These are phyloP conservation scores for Chalara sp. DNA, from an alignment of 2,329 filamentous ascomycete genomes.

Conservation along the genomic window DNA sequence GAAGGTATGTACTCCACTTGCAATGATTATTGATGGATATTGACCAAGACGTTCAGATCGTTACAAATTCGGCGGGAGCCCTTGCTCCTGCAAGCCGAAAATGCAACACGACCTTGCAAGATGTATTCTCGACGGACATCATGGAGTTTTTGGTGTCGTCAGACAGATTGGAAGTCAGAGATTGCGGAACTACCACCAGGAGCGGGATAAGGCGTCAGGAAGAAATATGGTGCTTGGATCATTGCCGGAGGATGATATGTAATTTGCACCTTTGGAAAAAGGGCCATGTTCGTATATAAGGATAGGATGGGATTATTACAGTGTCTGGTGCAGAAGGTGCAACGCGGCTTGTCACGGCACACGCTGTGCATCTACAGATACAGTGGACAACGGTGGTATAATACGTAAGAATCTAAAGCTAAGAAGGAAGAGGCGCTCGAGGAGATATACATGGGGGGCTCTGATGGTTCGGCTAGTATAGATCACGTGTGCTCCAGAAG, in stretches of 20 bases:
- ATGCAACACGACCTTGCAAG: constrained; percentile 7
- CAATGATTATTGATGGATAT: background rate
- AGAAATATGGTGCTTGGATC: constrained; percentile 4
- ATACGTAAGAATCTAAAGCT: no score
- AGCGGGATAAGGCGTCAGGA: constrained; percentile 1
- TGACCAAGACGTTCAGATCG: constrained; percentile 1
- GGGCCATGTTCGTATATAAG: no score
- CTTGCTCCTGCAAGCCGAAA: constrained; percentile 5
- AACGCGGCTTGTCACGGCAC: no score
- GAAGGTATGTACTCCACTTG: constrained; percentile 3
- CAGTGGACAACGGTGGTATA: no score
- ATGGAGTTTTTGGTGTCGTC: constrained; percentile 6
- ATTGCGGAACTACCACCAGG: constrained; percentile 7
- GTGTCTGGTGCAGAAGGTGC: no score
- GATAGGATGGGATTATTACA: no score
- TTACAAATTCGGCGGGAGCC: constrained; percentile 4
- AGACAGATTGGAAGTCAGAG: constrained; percentile 9
- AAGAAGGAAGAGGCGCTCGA: no score
- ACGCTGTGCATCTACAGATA: no score
- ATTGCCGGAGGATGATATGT: constrained; percentile 3
- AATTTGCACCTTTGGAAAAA: no score
- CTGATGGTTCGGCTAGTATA: no score
- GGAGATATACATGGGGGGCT: no score
- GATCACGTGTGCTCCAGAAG: no score
- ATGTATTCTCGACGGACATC: constrained; percentile 5